Evolutionary conservation across 768 basidiomycete species (phyloP).

Genomic region (Serendipita sp.): DNA sequence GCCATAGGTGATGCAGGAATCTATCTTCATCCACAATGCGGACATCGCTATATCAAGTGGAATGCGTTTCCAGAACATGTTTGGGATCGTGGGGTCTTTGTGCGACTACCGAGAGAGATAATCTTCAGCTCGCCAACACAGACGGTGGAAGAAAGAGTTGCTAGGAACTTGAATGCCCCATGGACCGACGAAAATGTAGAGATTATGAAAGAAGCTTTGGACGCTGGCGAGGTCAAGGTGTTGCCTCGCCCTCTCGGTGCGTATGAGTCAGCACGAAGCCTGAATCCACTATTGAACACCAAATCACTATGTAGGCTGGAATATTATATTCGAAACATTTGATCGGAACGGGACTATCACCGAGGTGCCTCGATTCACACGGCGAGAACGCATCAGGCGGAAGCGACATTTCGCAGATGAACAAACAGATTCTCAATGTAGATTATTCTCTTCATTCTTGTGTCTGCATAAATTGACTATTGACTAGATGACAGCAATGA

Average conservation of each 20-base stretch:
- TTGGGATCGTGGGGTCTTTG: not conserved
- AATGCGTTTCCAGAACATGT: not conserved
- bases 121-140: not conserved
- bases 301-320: not conserved
- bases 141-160: not conserved
- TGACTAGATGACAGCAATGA: not conserved
- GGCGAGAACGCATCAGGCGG: not conserved
- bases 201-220: not conserved
- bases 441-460: not conserved
- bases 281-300: not conserved
- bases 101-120: not conserved
- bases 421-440: too few relatives aligned
- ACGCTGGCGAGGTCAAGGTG: not conserved
- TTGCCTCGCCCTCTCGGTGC: not conserved
- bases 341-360: not conserved
- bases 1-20: not conserved
- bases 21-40: not conserved
- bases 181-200: constrained; percentile 2
- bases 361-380: not conserved
- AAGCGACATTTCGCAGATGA: too few relatives aligned
- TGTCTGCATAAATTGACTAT: not conserved
- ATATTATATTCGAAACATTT: constrained; percentile 3
- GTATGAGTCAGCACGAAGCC: not conserved
- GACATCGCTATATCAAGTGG: constrained; percentile 5
- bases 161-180: not conserved